These are phyloP conservation scores for Macroventuria anomochaeta DNA, from an alignment of 2,329 filamentous ascomycete genomes.

Conservation along the genomic window DNA sequence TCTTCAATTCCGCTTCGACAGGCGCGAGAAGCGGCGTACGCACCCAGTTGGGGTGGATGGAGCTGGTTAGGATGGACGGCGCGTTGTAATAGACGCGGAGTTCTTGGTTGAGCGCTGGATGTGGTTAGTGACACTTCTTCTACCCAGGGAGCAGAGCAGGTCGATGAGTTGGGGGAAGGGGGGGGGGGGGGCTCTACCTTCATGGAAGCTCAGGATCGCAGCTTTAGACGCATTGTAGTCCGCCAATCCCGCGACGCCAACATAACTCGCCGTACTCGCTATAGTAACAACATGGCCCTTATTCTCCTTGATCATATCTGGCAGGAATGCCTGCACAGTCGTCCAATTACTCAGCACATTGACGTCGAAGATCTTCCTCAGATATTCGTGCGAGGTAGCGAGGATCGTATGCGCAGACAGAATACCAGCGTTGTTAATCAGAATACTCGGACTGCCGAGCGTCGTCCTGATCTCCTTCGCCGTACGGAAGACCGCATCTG, in stretches of 20 bases:
- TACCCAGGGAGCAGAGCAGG: constrained; percentile 49
- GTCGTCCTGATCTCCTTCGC: constrained; percentile 32
- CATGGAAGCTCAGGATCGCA: constrained; percentile 61
- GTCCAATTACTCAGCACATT: constrained; percentile 48
- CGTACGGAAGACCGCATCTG: constrained; percentile 32
- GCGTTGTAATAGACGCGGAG: constrained; percentile 49
- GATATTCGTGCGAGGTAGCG: constrained; percentile 36
- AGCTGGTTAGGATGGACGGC: constrained; percentile 51
- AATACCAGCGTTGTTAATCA: constrained; percentile 49
- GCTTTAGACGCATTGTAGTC: constrained; percentile 62
- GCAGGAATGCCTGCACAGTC: constrained; percentile 45
- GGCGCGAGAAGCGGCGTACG: constrained; percentile 50
- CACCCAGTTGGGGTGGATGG: constrained; percentile 53
- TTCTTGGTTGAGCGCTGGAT: constrained; percentile 49
- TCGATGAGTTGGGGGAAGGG: neutral
- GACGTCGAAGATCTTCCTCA: constrained; percentile 46
- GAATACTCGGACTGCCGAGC: constrained; percentile 40
- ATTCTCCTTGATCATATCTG: constrained; percentile 44
- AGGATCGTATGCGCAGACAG: constrained; percentile 41
- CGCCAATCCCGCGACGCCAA: constrained; percentile 56
- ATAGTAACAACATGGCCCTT: constrained; percentile 64
- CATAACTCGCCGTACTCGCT: constrained; percentile 60
- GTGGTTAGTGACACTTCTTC: neutral
- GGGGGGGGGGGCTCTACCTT: too few species aligned
- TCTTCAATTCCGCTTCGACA: constrained; percentile 41